These are phyloP conservation scores for Castanea mollissima DNA, from an alignment of 306 rosid genomes.

Conservation along the genomic window DNA sequence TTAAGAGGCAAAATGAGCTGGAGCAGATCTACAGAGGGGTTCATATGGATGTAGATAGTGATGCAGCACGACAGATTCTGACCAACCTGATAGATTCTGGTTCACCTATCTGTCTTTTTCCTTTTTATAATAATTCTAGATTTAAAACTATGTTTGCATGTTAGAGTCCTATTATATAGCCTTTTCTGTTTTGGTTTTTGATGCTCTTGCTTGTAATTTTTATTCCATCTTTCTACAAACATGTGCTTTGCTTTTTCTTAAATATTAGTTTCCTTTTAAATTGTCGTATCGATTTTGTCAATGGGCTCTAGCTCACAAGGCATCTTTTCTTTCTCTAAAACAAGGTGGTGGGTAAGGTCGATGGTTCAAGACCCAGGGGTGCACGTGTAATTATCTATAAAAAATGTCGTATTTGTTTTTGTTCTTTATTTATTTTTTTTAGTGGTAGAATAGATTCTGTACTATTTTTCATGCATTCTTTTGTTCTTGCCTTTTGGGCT, in stretches of 20 bases:
- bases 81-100: conserved; percentile 73
- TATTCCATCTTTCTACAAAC: background rate
- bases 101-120: conserved; percentile 17
- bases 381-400: background rate
- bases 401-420: background rate
- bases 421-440: background rate
- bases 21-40: conserved; percentile 80
- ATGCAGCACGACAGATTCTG: conserved; percentile 63
- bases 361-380: no score
- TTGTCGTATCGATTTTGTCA: background rate
- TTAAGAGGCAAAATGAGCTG: conserved; percentile 81
- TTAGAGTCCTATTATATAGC: background rate
- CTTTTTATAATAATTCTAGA: background rate
- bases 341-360: no score
- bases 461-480: background rate
- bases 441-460: background rate
- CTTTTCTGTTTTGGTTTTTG: background rate
- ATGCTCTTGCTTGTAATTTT: background rate
- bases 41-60: conserved; percentile 78
- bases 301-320: background rate
- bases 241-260: background rate
- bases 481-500: background rate
- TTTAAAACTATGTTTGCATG: background rate
- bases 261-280: background rate
- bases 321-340: no score